phyloP scores from a whole-genome alignment of 192 early-diverging fungal species.

The Dispira simplex region DNA sequence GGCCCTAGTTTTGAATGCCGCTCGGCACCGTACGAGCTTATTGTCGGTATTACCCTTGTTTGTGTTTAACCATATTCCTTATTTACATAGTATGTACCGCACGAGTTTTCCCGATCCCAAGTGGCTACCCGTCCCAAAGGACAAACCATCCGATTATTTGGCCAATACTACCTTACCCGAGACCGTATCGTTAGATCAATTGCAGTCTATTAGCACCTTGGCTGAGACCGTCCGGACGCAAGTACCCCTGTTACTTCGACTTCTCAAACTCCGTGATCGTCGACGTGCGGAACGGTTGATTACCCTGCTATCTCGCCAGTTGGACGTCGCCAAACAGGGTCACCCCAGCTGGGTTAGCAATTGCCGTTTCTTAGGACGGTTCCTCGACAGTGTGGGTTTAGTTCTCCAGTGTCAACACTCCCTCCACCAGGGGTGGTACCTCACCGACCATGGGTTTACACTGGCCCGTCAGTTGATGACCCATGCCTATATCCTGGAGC shows the following conservation, averaged over 20 bases:
- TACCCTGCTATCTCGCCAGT: neutral
- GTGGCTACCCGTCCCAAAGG: neutral
- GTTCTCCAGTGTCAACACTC: neutral
- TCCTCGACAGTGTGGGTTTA: neutral
- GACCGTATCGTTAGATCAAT: neutral
- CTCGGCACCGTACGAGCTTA: slow-evolving; percentile 26
- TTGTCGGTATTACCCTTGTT: slow-evolving; percentile 46
- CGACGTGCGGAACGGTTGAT: neutral
- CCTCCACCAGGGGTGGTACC: slow-evolving; percentile 14
- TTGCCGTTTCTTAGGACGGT: slow-evolving; percentile 2
- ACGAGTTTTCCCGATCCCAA: slow-evolving; percentile 41
- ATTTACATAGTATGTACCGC: slow-evolving; percentile 54
- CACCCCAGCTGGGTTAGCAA: no score
- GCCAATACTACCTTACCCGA: neutral
- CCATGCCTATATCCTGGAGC: slow-evolving; percentile 30
- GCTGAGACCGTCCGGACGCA: neutral
- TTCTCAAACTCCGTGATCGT: neutral
- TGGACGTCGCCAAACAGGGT: neutral
- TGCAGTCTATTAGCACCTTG: neutral
- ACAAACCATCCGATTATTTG: slow-evolving; percentile 4
- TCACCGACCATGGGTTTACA: slow-evolving; percentile 16
- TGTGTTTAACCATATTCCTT: slow-evolving; percentile 55
- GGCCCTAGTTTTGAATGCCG: slow-evolving; percentile 68
- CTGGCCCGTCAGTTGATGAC: slow-evolving; percentile 24
- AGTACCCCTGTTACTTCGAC: neutral